These are phyloP conservation scores for Lojkania enalia DNA, from an alignment of 2,329 filamentous ascomycete species.

Conservation along the genomic window DNA sequence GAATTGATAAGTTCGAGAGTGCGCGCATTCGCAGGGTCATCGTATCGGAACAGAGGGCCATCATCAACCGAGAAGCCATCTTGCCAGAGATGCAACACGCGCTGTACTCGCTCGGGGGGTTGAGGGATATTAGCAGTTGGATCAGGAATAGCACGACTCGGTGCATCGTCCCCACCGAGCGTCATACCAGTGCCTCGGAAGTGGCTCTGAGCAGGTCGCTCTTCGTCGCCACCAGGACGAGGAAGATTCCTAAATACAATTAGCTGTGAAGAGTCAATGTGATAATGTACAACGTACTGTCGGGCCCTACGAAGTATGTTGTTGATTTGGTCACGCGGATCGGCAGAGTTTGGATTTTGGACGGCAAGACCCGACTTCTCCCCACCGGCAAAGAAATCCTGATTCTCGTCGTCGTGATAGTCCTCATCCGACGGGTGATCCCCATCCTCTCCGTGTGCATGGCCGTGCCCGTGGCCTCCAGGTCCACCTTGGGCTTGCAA, in stretches of 20 bases:
- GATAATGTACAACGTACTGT: slow-evolving; percentile 36
- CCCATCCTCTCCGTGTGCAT: slow-evolving; percentile 47
- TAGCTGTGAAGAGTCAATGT: slow-evolving; percentile 15
- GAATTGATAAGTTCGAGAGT: slow-evolving; percentile 76
- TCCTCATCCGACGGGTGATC: slow-evolving; percentile 63
- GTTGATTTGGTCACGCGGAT: slow-evolving; percentile 54
- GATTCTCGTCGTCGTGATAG: slow-evolving; percentile 61
- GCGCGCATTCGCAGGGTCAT: slow-evolving; percentile 73
- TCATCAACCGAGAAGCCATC: slow-evolving; percentile 87
- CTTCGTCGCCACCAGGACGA: slow-evolving; percentile 58
- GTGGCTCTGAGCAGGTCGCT: slow-evolving; percentile 52
- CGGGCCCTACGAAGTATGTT: slow-evolving; percentile 55
- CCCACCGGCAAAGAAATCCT: slow-evolving; percentile 78
- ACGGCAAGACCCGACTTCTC: slow-evolving; percentile 79
- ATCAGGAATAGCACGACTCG: slow-evolving; percentile 70
- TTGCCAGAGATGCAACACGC: slow-evolving; percentile 77
- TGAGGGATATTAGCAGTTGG: slow-evolving; percentile 48
- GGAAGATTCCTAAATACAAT: slow-evolving; percentile 59
- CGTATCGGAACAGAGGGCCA: slow-evolving; percentile 74
- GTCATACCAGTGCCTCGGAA: slow-evolving; percentile 76
- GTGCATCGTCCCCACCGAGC: slow-evolving; percentile 75
- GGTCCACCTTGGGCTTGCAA: slow-evolving; percentile 48
- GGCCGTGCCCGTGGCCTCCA: slow-evolving; percentile 47
- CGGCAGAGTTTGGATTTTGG: slow-evolving; percentile 62
- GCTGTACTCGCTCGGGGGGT: slow-evolving; percentile 60